These are phyloP conservation scores for Euphrasia confusa DNA, from an alignment of 257 asterid genomes.

Conservation along the genomic window DNA sequence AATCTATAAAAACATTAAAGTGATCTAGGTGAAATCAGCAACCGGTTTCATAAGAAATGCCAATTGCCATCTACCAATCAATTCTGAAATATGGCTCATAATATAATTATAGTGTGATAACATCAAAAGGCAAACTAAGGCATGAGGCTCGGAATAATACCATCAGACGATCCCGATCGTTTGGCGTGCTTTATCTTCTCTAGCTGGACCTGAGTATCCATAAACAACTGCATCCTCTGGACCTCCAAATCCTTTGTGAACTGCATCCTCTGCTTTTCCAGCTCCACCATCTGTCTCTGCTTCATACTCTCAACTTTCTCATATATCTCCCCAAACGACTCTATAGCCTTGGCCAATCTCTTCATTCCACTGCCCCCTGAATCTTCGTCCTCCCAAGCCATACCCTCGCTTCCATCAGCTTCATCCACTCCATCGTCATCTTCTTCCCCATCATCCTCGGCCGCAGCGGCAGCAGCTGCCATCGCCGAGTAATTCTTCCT, in stretches of 20 bases:
- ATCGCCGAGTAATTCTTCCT: conserved; percentile 53
- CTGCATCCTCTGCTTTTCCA: conserved; percentile 77
- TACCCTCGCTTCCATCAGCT: conserved; percentile 40
- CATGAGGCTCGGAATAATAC: conserved; percentile 19
- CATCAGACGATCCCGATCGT: conserved; percentile 45
- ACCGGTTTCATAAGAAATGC: too few species aligned
- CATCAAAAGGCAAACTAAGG: neutral
- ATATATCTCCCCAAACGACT: conserved; percentile 58
- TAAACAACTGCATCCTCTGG: conserved; percentile 68
- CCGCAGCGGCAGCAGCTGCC: conserved; percentile 62
- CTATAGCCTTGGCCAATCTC: conserved; percentile 56
- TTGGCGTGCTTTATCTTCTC: conserved; percentile 50
- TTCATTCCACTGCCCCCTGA: conserved; percentile 40
- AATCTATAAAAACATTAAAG: too few species aligned
- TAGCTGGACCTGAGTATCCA: conserved; percentile 64
- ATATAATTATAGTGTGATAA: neutral
- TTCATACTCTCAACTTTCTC: conserved; percentile 64
- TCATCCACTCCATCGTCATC: conserved; percentile 36
- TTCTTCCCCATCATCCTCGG: conserved; percentile 36
- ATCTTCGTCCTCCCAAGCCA: conserved; percentile 33
- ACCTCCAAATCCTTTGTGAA: conserved; percentile 73
- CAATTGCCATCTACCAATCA: neutral
- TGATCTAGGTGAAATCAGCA: too few species aligned
- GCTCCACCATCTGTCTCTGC: conserved; percentile 66
- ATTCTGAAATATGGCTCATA: neutral